Evolutionary conservation across 352 stramenopile genomes (phyloP).

Genomic region (Ochromonadaceae sp.): DNA sequence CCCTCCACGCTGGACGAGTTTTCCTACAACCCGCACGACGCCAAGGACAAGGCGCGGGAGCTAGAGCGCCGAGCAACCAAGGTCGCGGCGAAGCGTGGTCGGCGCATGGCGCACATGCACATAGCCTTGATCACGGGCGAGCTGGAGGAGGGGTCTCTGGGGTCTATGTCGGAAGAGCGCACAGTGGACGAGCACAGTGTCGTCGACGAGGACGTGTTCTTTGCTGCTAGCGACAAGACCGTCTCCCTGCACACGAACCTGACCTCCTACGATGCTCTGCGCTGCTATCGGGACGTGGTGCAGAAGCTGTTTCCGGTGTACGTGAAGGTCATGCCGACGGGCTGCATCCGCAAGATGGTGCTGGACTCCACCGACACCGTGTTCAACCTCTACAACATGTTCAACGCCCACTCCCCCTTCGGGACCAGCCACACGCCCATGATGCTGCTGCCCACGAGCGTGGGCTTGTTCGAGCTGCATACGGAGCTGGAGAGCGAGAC

Average conservation of each 20-base stretch:
- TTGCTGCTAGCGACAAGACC: not conserved
- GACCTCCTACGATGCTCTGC: not conserved
- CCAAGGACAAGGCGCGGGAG: not conserved
- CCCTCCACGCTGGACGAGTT: not conserved
- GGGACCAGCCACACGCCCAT: not conserved
- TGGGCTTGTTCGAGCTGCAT: conserved; percentile 7
- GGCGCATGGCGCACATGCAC: not conserved
- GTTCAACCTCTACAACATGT: not conserved
- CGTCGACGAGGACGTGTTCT: too few species aligned
- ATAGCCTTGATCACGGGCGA: not conserved
- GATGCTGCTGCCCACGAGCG: not conserved
- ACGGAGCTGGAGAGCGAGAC: not conserved
- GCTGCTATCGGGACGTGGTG: not conserved
- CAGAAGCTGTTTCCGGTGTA: not conserved
- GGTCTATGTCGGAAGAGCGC: not conserved
- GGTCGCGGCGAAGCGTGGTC: not conserved
- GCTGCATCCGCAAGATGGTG: not conserved
- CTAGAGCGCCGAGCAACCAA: not conserved
- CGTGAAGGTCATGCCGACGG: conserved; percentile 5
- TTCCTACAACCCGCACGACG: not conserved
- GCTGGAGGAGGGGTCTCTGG: not conserved
- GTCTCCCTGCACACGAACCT: not conserved
- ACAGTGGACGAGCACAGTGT: not conserved
- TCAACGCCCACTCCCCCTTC: not conserved
- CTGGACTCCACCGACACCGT: not conserved